Evolutionary conservation across 176 grass and related monocot species (phyloP).

Genomic region (Phyllostachys edulis): DNA sequence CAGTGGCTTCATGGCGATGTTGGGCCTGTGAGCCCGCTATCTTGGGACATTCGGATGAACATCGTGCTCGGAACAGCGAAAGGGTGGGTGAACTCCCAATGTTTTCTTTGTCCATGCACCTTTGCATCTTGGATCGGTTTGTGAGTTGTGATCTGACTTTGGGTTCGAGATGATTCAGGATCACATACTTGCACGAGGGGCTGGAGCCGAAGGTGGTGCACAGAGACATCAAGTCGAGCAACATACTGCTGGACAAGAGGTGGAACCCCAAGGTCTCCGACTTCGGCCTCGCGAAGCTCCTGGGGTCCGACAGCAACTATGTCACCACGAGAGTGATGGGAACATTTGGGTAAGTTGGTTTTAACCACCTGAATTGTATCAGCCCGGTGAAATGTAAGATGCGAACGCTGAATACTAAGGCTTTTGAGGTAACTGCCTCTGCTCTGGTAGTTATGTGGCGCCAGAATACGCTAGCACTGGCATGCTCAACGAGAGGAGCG

Average conservation of each 20-base stretch:
- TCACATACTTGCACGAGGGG: constrained; percentile 89
- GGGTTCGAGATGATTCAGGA: constrained; percentile 35
- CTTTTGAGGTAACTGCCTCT: neutral
- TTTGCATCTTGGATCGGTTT: neutral
- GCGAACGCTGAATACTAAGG: neutral
- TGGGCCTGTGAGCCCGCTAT: constrained; percentile 59
- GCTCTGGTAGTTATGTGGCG: constrained; percentile 68
- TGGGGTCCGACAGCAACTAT: constrained; percentile 79
- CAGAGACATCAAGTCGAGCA: constrained; percentile 91
- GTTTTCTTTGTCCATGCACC: neutral
- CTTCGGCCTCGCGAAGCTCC: constrained; percentile 88
- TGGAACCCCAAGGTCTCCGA: constrained; percentile 88
- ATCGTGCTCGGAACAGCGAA: constrained; percentile 80
- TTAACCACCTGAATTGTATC: neutral
- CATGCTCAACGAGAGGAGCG: constrained; percentile 92
- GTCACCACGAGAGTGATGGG: constrained; percentile 91
- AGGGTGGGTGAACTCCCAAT: constrained; percentile 39
- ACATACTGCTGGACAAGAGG: constrained; percentile 77
- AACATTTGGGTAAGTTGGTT: constrained; percentile 57
- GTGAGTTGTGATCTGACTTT: neutral
- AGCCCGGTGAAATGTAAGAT: neutral
- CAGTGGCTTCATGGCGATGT: constrained; percentile 85
- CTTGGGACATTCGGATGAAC: constrained; percentile 77
- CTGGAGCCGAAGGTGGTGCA: constrained; percentile 94
- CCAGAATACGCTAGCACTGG: constrained; percentile 97